phyloP scores from a whole-genome alignment of 2,329 filamentous ascomycete species.

The Pseudogymnoascus sp. region DNA sequence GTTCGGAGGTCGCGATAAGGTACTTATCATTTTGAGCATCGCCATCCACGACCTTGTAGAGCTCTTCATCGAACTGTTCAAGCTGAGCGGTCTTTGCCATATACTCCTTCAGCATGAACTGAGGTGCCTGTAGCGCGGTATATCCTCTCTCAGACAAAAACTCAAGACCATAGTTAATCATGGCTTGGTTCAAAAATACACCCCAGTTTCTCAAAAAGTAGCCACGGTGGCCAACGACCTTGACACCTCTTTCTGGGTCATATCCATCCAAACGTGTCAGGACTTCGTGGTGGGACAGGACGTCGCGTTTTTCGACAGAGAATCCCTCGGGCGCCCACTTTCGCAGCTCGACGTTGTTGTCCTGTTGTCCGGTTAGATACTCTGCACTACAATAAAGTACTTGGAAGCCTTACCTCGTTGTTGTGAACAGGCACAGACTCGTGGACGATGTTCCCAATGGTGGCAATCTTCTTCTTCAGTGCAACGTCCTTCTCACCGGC shows the following conservation, averaged over 20 bases:
- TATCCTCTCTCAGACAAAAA: constrained; percentile 79
- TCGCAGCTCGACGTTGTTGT: constrained; percentile 71
- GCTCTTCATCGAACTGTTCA: constrained; percentile 93
- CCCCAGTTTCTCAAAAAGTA: constrained; percentile 91
- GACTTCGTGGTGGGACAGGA: constrained; percentile 92
- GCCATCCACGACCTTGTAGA: constrained; percentile 92
- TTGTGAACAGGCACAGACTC: constrained; percentile 76
- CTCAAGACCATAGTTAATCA: constrained; percentile 91
- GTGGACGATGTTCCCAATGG: constrained; percentile 88
- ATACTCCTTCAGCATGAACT: constrained; percentile 89
- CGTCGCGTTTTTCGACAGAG: constrained; percentile 65
- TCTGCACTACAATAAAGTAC: not conserved
- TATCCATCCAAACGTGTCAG: constrained; percentile 83
- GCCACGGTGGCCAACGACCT: constrained; percentile 88
- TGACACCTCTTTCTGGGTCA: constrained; percentile 85
- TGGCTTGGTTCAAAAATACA: constrained; percentile 82
- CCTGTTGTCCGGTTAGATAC: constrained; percentile 36
- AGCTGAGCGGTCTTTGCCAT: constrained; percentile 99
- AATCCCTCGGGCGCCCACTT: constrained; percentile 76
- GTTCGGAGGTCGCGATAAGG: constrained; percentile 75
- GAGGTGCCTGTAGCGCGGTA: constrained; percentile 76
- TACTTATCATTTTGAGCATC: constrained; percentile 86
- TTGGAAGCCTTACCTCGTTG: constrained; percentile 55
- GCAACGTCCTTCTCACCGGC: constrained; percentile 69
- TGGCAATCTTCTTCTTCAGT: constrained; percentile 72